These are phyloP conservation scores for Fusarium nelsonii DNA, from an alignment of 2,329 filamentous ascomycete genomes.

Conservation along the genomic window DNA sequence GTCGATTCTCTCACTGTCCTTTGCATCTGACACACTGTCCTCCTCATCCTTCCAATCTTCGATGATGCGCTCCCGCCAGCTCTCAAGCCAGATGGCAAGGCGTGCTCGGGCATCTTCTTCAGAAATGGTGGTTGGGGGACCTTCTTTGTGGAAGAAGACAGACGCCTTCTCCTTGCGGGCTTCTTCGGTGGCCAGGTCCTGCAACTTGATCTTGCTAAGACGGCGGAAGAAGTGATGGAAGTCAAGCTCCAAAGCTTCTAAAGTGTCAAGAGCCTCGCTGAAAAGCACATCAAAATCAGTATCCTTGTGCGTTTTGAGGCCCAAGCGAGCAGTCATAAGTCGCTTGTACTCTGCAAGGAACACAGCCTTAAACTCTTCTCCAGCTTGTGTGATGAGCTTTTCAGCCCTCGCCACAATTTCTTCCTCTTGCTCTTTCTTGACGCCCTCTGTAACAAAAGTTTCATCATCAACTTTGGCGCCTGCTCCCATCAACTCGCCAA, in stretches of 20 bases:
- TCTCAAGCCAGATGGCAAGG: slow-evolving; percentile 83
- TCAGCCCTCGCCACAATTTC: slow-evolving; percentile 85
- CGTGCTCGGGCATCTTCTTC: slow-evolving; percentile 74
- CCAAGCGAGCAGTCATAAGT: slow-evolving; percentile 83
- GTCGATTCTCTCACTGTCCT: slow-evolving; percentile 72
- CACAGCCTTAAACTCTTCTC: slow-evolving; percentile 88
- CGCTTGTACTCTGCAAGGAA: slow-evolving; percentile 92
- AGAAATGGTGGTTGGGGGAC: slow-evolving; percentile 67
- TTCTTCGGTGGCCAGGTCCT: slow-evolving; percentile 73
- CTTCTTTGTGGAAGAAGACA: slow-evolving; percentile 85
- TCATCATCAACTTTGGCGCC: slow-evolving; percentile 78
- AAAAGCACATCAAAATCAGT: slow-evolving; percentile 85
- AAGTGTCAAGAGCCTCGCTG: slow-evolving; percentile 82
- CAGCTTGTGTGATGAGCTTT: slow-evolving; percentile 80
- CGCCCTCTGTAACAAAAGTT: slow-evolving; percentile 78
- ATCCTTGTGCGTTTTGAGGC: slow-evolving; percentile 76
- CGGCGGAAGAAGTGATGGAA: slow-evolving; percentile 95
- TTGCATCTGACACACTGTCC: slow-evolving; percentile 51
- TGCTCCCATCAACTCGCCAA: slow-evolving; percentile 89
- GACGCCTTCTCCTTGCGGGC: slow-evolving; percentile 72
- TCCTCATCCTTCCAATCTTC: slow-evolving; percentile 79
- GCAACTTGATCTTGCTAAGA: slow-evolving; percentile 72
- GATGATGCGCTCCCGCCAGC: slow-evolving; percentile 77
- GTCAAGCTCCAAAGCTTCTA: slow-evolving; percentile 87
- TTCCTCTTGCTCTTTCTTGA: slow-evolving; percentile 71